Evolutionary conservation across 2,329 filamentous ascomycete genomes (phyloP).

Genomic region (Penicillium hesseltinei): DNA sequence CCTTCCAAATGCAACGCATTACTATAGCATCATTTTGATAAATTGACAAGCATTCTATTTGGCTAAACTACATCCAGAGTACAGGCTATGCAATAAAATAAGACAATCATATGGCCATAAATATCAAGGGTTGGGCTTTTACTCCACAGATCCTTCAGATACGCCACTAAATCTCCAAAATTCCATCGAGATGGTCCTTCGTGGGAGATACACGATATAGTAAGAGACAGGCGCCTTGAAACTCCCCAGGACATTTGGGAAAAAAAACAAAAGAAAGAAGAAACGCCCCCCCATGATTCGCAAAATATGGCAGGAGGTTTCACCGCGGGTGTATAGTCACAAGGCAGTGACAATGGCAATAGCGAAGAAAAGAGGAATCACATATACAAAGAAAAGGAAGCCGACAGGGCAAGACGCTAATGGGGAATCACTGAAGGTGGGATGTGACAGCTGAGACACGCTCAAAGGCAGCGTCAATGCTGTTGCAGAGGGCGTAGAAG

Average conservation of each 20-base stretch:
- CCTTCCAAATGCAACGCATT: neutral
- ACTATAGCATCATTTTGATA: neutral
- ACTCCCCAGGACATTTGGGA: slow-evolving; percentile 16
- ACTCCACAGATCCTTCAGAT: slow-evolving; percentile 19
- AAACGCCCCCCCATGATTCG: slow-evolving; percentile 7
- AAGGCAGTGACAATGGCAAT: slow-evolving; percentile 13
- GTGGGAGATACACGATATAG: slow-evolving; percentile 16
- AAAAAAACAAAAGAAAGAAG: neutral
- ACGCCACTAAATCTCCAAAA: slow-evolving; percentile 18
- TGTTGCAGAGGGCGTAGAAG: slow-evolving; percentile 40
- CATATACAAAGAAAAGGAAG: slow-evolving; percentile 23
- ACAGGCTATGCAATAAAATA: slow-evolving; percentile 7
- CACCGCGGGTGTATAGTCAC: slow-evolving; percentile 19
- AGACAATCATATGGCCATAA: slow-evolving; percentile 10
- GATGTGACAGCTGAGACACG: slow-evolving; percentile 42
- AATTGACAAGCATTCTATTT: slow-evolving; percentile 9
- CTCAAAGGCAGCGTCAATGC: slow-evolving; percentile 44
- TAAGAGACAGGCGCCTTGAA: slow-evolving; percentile 19
- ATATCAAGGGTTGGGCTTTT: slow-evolving; percentile 15
- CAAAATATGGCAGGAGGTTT: slow-evolving; percentile 12
- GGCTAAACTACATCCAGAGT: slow-evolving; percentile 10
- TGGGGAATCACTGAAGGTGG: slow-evolving; percentile 40
- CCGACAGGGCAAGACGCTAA: slow-evolving; percentile 23
- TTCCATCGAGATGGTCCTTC: slow-evolving; percentile 18
- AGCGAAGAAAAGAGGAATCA: slow-evolving; percentile 11